Evolutionary conservation across 2,329 filamentous ascomycete genomes (phyloP).

Genomic region (Trichoderma sp.): DNA sequence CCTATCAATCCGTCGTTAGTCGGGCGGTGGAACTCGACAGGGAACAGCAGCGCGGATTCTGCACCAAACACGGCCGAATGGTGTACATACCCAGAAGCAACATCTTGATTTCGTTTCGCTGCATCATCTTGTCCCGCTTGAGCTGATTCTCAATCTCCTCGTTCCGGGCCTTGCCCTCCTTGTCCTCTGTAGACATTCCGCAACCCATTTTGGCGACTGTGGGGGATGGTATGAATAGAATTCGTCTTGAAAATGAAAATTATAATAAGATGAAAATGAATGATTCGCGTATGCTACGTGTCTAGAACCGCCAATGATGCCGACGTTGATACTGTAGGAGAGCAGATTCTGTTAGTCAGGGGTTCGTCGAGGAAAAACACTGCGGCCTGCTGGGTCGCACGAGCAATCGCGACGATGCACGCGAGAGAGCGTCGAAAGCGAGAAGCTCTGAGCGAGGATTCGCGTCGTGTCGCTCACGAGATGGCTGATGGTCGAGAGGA

Average conservation of each 20-base stretch:
- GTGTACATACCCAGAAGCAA: conserved; percentile 75
- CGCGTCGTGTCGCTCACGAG: conserved; percentile 8
- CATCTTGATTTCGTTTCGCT: conserved; percentile 99
- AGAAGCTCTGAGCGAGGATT: neutral
- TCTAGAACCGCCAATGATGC: conserved; percentile 8
- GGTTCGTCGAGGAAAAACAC: neutral
- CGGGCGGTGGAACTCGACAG: neutral
- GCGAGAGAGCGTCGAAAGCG: neutral
- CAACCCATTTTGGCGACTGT: conserved; percentile 83
- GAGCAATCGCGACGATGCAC: conserved; percentile 4
- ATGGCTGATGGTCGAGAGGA: neutral
- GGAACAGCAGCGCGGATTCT: neutral
- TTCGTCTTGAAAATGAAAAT: neutral
- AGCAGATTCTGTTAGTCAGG: conserved; percentile 7
- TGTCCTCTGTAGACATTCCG: conserved; percentile 99
- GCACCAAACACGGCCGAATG: neutral
- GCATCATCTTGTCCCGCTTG: conserved; percentile 97
- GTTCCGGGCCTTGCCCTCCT: conserved; percentile 99
- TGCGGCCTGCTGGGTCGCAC: neutral
- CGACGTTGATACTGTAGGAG: conserved; percentile 9
- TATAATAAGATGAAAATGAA: neutral
- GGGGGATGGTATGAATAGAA: conserved; percentile 23
- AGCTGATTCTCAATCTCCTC: conserved; percentile 99
- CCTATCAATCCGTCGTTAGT: conserved; percentile 48
- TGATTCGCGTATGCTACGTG: conserved; percentile 9